A percentile compares a stretch with the other conserved stretches of the same genome.
Conservation (phyloP, 2,329 filamentous ascomycete species). For the Lachnellula willkommii region DNA sequence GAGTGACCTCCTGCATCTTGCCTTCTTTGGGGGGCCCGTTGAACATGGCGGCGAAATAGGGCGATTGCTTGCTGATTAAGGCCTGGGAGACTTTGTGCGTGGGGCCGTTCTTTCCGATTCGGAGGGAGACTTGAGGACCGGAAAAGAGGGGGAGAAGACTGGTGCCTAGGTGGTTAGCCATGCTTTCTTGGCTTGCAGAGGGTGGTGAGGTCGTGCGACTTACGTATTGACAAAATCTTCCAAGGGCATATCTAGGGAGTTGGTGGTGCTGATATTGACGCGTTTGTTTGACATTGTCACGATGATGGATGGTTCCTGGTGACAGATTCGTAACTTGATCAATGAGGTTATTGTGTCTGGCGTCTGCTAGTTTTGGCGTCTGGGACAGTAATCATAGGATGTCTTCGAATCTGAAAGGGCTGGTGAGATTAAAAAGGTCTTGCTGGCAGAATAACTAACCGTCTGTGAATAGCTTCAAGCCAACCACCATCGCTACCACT, state of each 20-base stretch:
- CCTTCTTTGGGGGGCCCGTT: constrained; percentile 4
- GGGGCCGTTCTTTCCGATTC: neutral
- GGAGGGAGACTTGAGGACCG: neutral
- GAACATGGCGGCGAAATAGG: constrained; percentile 5
- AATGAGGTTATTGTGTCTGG: neutral
- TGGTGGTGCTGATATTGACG: neutral
- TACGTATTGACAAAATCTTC: neutral
- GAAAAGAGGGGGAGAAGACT: neutral
- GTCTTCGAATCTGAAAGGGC: too few relatives aligned
- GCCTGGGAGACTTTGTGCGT: constrained; percentile 1
- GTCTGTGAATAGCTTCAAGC: too few relatives aligned
- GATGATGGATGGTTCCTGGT: neutral
- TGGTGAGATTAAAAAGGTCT: too few relatives aligned
- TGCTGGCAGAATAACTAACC: too few relatives aligned
- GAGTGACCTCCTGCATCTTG: neutral
- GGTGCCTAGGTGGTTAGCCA: neutral
- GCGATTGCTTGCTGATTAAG: neutral
- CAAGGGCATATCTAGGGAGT: neutral
- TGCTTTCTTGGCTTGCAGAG: neutral
- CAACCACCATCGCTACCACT: too few relatives aligned
- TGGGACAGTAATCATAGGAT: too few relatives aligned
- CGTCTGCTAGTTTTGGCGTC: too few relatives aligned
- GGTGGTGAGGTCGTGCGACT: neutral
- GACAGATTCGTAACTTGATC: neutral
- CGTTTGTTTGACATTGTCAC: neutral